Evolutionary conservation across 306 rosid genomes (phyloP).

Genomic region (Corylus avellana): DNA sequence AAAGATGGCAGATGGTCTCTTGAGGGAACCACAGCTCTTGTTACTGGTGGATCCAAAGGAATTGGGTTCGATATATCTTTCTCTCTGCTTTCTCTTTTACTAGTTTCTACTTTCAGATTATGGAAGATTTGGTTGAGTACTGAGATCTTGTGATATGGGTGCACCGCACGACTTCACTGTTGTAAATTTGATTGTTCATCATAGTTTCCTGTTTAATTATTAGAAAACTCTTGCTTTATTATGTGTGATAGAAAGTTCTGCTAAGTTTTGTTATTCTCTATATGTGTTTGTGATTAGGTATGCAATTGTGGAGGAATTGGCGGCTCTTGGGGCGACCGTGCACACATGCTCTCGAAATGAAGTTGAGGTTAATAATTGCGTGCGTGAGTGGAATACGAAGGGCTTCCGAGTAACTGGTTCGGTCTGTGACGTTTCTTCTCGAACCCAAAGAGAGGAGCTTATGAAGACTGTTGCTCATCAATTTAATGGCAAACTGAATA

Average conservation of each 20-base stretch:
- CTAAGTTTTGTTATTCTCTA: too few species aligned
- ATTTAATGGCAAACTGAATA: slow-evolving; percentile 28
- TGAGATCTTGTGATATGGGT: too few species aligned
- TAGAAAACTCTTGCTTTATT: too few species aligned
- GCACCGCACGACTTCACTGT: too few species aligned
- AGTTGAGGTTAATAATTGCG: slow-evolving; percentile 16
- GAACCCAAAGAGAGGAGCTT: slow-evolving; percentile 3
- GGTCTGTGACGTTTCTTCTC: slow-evolving; percentile 2
- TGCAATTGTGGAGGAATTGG: slow-evolving; percentile 37
- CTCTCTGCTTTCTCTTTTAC: neutral
- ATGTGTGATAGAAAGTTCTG: too few species aligned
- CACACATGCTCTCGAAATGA: slow-evolving; percentile 33
- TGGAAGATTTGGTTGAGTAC: too few species aligned
- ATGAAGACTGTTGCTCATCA: slow-evolving; percentile 6
- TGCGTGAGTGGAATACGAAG: slow-evolving; percentile 29
- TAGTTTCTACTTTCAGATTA: too few species aligned
- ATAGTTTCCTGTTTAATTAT: too few species aligned
- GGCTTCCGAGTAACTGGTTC: slow-evolving; percentile 28
- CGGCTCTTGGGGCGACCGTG: slow-evolving; percentile 30
- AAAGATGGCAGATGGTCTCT: neutral
- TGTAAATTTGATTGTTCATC: too few species aligned
- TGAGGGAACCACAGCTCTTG: neutral
- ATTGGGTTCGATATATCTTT: neutral
- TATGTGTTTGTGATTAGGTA: slow-evolving; percentile 7
- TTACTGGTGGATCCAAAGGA: neutral